Conservation (phyloP, 345 rosid genomes). For the Gossypium thurberi region DNA sequence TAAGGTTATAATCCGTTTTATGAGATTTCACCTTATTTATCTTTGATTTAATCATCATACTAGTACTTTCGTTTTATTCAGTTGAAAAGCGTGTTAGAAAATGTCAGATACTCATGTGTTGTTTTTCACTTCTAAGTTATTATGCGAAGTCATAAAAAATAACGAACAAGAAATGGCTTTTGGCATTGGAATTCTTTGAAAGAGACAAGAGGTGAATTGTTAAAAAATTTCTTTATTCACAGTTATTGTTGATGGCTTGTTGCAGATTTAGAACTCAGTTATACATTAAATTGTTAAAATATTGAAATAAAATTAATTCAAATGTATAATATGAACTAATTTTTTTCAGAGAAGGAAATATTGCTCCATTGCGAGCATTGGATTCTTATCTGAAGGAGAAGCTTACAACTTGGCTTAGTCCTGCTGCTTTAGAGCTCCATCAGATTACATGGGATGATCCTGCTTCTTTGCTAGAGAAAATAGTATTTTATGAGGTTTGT, state of each 20-base stretch:
- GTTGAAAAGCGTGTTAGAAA: background rate
- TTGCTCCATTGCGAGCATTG: slow-evolving; percentile 55
- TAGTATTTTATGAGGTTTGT: slow-evolving; percentile 80
- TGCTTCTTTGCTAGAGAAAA: slow-evolving; percentile 90
- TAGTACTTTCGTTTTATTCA: background rate
- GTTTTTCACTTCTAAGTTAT: background rate
- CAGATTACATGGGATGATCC: slow-evolving; percentile 93
- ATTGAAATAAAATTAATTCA: background rate
- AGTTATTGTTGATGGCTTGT: background rate
- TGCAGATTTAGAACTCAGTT: background rate
- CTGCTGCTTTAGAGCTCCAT: slow-evolving; percentile 85
- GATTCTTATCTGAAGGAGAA: slow-evolving; percentile 79
- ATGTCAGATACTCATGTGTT: background rate
- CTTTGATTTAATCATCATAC: background rate
- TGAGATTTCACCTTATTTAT: slow-evolving; percentile 7
- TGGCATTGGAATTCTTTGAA: background rate
- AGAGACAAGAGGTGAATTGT: background rate
- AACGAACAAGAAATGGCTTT: background rate
- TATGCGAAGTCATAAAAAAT: background rate
- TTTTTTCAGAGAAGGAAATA: slow-evolving; percentile 61
- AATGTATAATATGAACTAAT: background rate
- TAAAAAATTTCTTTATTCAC: background rate
- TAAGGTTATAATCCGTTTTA: slow-evolving; percentile 37
- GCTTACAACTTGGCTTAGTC: slow-evolving; percentile 87
- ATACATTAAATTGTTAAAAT: background rate